A percentile compares a stretch with the other conserved stretches of the same genome.
Evolutionary conservation across 1,139 yeast genomes (phyloP).

Genomic region (Saccharomyces hybrid): DNA sequence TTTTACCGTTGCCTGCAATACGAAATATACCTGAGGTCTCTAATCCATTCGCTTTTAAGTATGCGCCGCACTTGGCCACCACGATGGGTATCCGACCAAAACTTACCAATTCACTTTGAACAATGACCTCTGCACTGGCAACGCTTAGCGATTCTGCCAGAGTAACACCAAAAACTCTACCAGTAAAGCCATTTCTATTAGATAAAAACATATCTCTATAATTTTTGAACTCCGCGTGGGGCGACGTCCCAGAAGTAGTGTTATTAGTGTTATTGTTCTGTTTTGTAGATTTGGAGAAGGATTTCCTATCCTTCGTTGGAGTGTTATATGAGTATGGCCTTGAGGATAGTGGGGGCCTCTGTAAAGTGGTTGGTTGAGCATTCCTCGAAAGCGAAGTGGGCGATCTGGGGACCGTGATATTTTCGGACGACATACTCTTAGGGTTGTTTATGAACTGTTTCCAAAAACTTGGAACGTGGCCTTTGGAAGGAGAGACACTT

Average conservation of each 20-base stretch:
- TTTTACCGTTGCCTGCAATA: conserved; percentile 83
- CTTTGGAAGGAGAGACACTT: conserved; percentile 8
- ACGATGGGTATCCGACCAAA: conserved; percentile 39
- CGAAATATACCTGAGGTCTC: conserved; percentile 87
- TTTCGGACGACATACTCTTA: conserved; percentile 26
- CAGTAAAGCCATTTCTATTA: conserved; percentile 31
- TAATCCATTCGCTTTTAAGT: conserved; percentile 65
- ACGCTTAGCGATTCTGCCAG: conserved; percentile 60
- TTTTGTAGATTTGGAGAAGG: not conserved
- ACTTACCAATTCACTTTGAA: conserved; percentile 31
- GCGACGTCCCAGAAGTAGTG: not conserved
- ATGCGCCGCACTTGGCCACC: conserved; percentile 94
- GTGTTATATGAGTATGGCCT: conserved; percentile 11
- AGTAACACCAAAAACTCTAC: conserved; percentile 76
- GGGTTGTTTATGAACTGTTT: conserved; percentile 35
- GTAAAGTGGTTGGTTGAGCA: conserved; percentile 1
- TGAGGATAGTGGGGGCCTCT: not conserved
- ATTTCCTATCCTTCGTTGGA: not conserved
- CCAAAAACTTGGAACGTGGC: conserved; percentile 30
- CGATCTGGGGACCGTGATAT: conserved; percentile 15
- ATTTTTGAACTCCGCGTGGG: conserved; percentile 14
- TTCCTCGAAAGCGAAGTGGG: conserved; percentile 10
- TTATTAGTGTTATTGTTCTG: conserved; percentile 1
- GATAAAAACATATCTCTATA: conserved; percentile 27
- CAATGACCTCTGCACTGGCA: conserved; percentile 42